Percentiles rank a stretch among this genome's conserved stretches.
phyloP scores from a whole-genome alignment of 1,284 basidiomycete genomes.

The Cronartium quercuum region DNA sequence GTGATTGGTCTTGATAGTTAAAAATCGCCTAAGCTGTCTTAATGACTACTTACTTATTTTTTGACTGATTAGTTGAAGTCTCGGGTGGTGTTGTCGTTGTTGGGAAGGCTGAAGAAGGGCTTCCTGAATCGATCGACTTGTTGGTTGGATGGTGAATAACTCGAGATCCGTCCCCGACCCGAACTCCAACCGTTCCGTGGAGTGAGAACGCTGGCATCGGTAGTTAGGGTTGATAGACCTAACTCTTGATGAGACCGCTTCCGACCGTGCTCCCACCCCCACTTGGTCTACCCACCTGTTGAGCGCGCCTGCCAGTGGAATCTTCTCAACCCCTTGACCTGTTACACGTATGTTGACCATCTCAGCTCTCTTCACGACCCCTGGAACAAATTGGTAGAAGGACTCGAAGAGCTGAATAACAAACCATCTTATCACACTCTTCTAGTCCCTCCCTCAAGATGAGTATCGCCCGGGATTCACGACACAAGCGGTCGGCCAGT shows the following conservation, averaged over 20 bases:
- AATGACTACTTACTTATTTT: no score
- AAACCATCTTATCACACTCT: not conserved
- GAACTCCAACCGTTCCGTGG: not conserved
- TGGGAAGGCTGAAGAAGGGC: conserved; percentile 34
- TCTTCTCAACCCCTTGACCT: not conserved
- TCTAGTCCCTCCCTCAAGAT: conserved; percentile 34
- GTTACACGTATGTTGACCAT: not conserved
- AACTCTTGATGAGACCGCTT: conserved; percentile 25
- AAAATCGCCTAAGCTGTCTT: no score
- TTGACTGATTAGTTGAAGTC: not conserved
- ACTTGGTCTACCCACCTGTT: not conserved
- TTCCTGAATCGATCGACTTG: conserved; percentile 12
- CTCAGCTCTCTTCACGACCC: not conserved
- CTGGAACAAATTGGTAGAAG: not conserved
- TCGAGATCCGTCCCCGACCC: no score
- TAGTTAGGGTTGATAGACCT: conserved; percentile 32
- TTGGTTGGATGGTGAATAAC: no score
- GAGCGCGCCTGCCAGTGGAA: not conserved
- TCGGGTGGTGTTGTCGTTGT: not conserved
- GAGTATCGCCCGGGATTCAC: conserved; percentile 76
- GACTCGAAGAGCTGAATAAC: not conserved
- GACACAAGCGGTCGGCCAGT: conserved; percentile 87
- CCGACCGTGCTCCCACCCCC: not conserved
- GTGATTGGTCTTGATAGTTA: no score
- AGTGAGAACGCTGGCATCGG: not conserved